A percentile compares a stretch with the other conserved stretches of the same genome.
Evolutionary conservation across 345 rosid genomes (phyloP).

Genomic region (Zanthoxylum bungeanum): DNA sequence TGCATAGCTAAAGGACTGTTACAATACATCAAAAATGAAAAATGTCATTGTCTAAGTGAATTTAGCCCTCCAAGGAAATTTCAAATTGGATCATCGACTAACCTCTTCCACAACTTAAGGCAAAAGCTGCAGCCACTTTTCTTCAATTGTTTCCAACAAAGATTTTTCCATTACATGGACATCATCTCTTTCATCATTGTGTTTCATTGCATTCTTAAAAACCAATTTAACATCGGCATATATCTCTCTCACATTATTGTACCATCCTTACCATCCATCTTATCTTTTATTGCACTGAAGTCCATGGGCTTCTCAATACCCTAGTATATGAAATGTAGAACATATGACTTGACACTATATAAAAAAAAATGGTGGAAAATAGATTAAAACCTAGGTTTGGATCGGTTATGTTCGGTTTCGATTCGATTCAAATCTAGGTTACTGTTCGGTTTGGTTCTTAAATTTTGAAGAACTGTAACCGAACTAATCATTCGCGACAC

Average conservation of each 20-base stretch:
- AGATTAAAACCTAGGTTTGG: too few relatives aligned
- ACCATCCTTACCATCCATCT: conserved; percentile 64
- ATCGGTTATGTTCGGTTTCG: too few relatives aligned
- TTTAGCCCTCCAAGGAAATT: background rate
- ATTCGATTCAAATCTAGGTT: too few relatives aligned
- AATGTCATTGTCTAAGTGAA: background rate
- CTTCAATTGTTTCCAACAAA: conserved; percentile 66
- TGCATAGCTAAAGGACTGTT: background rate
- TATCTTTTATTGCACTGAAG: conserved; percentile 60
- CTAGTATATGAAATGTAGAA: conserved; percentile 31
- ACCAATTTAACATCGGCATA: conserved; percentile 83
- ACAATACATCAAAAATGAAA: background rate
- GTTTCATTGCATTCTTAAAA: conserved; percentile 79
- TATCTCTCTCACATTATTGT: conserved; percentile 75
- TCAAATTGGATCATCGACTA: background rate
- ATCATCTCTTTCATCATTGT: conserved; percentile 65
- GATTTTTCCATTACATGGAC: conserved; percentile 70
- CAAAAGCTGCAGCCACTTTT: conserved; percentile 73
- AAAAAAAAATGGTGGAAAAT: background rate
- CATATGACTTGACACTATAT: conserved; percentile 8
- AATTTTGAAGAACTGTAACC: too few relatives aligned
- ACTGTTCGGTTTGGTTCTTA: too few relatives aligned
- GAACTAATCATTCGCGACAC: too few relatives aligned
- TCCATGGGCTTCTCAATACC: conserved; percentile 86
- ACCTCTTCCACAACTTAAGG: conserved; percentile 85